Base-by-base conservation (phyloP, 495 filamentous ascomycete genomes). In the Antarctomyces pellizariae region DNA sequence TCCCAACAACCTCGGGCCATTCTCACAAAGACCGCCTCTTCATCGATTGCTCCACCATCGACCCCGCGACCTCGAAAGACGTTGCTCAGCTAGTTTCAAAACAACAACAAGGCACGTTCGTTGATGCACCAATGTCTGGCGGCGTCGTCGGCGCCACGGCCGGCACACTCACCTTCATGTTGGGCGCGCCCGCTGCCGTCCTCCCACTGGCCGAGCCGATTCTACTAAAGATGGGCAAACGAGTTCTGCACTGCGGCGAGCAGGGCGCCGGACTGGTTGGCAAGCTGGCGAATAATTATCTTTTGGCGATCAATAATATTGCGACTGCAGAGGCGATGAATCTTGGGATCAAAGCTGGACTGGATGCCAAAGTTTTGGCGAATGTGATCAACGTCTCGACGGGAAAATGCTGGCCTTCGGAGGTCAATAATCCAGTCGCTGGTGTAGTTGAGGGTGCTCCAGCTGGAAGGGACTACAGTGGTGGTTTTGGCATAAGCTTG, bases 261-360 rank as follows among this genome's bases (percentile, higher is more conserved):
- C 79, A 82, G 24, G 78, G 78, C 2, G 57, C 73, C 10, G 83
- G 83, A 2, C 57, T 93, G 0, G 69, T 73, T 2, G 79, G 68
- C 7, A 93, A 93, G 46, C 57, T 93, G 5, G 76, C 82, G 15
- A 93, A 93, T 47, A 93, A 93, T 42, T 91, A 91, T 43, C 66
- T 91, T 20, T 57, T 93, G 7, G 78, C 79, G 2, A 69, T 93
- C 31, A 83, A 77, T 46, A 93, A 91, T 41, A 83, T 93, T 36
- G 83, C 77, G 2, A 82, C 77, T 0, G 73, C 75, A 1, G 83
- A 93, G 48, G 83, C 78, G 0, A 90, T 93, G 82, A 80, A 82
- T 35, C 62, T 93, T 11, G 83, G 79, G 14, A 65, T 84, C 12
- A 66, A 64, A 34, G 77, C 72, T 60, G 83, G 83, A 1, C 59